Percentiles rank a stretch among this genome's conserved stretches.
These are phyloP conservation scores for Aspergillus sp. DNA, from an alignment of 2,329 filamentous ascomycete species.

Conservation along the genomic window DNA sequence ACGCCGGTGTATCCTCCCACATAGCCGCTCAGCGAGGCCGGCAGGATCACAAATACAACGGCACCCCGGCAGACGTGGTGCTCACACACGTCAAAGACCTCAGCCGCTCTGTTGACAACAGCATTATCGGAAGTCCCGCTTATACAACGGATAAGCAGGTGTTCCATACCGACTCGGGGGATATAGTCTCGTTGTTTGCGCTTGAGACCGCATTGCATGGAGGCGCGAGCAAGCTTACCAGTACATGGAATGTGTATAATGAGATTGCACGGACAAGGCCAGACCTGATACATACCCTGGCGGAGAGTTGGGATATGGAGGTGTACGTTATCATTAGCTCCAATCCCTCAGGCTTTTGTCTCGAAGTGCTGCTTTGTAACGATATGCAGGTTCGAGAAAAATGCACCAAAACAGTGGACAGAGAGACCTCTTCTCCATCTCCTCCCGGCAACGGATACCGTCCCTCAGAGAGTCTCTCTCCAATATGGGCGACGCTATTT, in stretches of 20 bases:
- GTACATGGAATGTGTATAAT: conserved; percentile 56
- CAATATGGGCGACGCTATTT: conserved; percentile 62
- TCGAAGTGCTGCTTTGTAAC: background rate
- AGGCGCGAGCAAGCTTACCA: conserved; percentile 54
- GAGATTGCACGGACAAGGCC: conserved; percentile 53
- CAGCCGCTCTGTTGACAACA: conserved; percentile 20
- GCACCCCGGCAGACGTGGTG: conserved; percentile 46
- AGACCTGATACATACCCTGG: conserved; percentile 53
- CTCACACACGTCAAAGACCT: conserved; percentile 66
- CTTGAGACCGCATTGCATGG: conserved; percentile 49
- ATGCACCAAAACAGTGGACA: background rate
- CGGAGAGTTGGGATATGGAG: conserved; percentile 43
- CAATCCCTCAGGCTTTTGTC: no score
- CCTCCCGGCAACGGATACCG: conserved; percentile 47
- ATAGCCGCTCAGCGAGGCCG: conserved; percentile 40
- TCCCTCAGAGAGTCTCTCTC: conserved; percentile 56
- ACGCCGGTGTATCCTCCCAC: conserved; percentile 45
- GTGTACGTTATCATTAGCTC: background rate
- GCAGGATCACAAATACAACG: conserved; percentile 40
- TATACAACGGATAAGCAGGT: conserved; percentile 45
- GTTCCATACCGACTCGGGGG: conserved; percentile 58
- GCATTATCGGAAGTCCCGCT: conserved; percentile 42
- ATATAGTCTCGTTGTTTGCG: conserved; percentile 54
- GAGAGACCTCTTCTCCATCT: conserved; percentile 48
- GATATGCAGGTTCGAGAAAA: background rate